A percentile compares a stretch with the other conserved stretches of the same genome.
Conservation (phyloP, 2,329 filamentous ascomycete genomes). For the Lecanosticta acicola region DNA sequence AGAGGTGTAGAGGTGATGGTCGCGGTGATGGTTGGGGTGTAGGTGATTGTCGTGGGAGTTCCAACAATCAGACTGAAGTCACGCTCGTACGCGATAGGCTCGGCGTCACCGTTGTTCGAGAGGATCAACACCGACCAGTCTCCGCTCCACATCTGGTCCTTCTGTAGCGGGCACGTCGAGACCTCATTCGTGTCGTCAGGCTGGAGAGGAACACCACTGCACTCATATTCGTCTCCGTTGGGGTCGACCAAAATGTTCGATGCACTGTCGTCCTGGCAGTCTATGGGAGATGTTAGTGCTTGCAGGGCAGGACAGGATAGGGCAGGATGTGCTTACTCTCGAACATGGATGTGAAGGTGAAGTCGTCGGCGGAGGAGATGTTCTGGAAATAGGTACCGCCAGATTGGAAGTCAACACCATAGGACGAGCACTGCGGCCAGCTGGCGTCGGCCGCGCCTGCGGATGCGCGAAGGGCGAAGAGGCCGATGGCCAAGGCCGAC, state of each 20-base stretch:
- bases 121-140: constrained; percentile 42
- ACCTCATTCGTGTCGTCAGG: constrained; percentile 7
- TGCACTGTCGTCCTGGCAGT: constrained; percentile 39
- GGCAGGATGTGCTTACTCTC: constrained; percentile 30
- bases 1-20: constrained; percentile 27
- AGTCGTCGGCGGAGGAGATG: constrained; percentile 35
- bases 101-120: constrained; percentile 37
- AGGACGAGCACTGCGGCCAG: constrained; percentile 21
- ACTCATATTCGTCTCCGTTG: constrained; percentile 32
- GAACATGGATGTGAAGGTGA: constrained; percentile 28
- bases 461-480: constrained; percentile 2
- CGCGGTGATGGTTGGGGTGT: constrained; percentile 17
- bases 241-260: constrained; percentile 42
- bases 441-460: not conserved
- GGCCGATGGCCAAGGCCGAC: constrained; percentile 2
- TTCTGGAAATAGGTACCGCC: constrained; percentile 44
- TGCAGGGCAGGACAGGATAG: no score
- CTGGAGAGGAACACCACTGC: not conserved
- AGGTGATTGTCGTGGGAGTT: constrained; percentile 11
- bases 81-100: constrained; percentile 42
- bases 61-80: constrained; percentile 36
- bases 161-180: constrained; percentile 32
- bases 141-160: constrained; percentile 39
- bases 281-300: constrained; percentile 31
- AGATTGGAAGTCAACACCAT: constrained; percentile 39